Base-by-base conservation (phyloP, 176 grass and related monocot species). In the Rhynchospora pubera region DNA sequence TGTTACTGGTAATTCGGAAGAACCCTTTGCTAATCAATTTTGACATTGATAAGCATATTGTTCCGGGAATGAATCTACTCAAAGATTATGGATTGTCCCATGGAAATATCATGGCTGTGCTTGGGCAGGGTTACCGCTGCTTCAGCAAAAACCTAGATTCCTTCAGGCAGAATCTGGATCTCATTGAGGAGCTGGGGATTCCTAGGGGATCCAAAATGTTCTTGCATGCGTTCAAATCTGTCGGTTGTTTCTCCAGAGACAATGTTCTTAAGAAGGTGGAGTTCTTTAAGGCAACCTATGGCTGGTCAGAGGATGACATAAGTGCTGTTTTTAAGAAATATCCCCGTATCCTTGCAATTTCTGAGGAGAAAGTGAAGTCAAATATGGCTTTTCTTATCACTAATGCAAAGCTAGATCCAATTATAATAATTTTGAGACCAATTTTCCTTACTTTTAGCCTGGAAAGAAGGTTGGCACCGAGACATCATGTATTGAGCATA, bases 341-440 rank as follows among this genome's bases (percentile, higher is more conserved):
- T 15, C 76, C 76, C 9, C 0, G 0, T 39, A 39, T 79, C 42
- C 18, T 79, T 14, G 14, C 0, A 32, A 42, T 34, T 4, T 79
- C 76, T 11, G 11, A 43, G 28, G 53, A 21, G 22, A 79, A 34
- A 6, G 5, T 60, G 1, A 79, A 48, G 13, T 60, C 53, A 53
- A 60, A 28, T 16, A 79, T 79, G 76, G 53, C 43, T 79, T 79
- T 79, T 9, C 76, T 79, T 32, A 42, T 58, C 8, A 79, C 0
- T 34, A 10, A 59, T 22, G 76, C 24, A 6, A 13, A 23, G 19
- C 14, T 60, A n/a, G 50, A 39, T 1, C 13, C 76, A 21, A 79
- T 13, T 24, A 59, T 12, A 1, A 79, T 79, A 58, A 12, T 12
- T 42, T 60, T 5, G 15, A 6, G 9, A 5, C 76, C 76, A 1